A percentile compares a stretch with the other conserved stretches of the same genome.
Evolutionary conservation across 2,329 filamentous ascomycete genomes (phyloP).

Genomic region (Pseudomassariella vexata): DNA sequence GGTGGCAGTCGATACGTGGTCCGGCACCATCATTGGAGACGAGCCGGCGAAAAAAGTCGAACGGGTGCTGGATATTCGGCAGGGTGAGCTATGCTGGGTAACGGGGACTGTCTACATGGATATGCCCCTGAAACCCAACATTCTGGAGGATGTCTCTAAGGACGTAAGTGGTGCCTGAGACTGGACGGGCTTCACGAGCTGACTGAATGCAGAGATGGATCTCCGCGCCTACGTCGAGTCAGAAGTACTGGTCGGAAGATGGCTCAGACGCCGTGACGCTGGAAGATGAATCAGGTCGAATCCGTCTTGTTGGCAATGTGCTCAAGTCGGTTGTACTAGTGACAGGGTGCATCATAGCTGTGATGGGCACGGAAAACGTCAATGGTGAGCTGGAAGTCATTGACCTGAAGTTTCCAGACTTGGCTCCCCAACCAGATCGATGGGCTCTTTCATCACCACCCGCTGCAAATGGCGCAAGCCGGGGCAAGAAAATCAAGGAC

Average conservation of each 20-base stretch:
- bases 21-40: slow-evolving; percentile 68
- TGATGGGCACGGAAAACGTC: slow-evolving; percentile 86
- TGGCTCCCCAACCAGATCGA: slow-evolving; percentile 74
- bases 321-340: slow-evolving; percentile 69
- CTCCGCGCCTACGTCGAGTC: slow-evolving; percentile 67
- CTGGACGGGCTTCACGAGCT: not conserved
- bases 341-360: slow-evolving; percentile 90
- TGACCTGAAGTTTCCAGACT: slow-evolving; percentile 81
- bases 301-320: slow-evolving; percentile 68
- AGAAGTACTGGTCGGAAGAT: slow-evolving; percentile 67
- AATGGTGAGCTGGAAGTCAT: slow-evolving; percentile 91
- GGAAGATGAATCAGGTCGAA: slow-evolving; percentile 89
- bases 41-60: slow-evolving; percentile 74
- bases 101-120: slow-evolving; percentile 95
- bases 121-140: slow-evolving; percentile 91
- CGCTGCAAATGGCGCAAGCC: slow-evolving; percentile 16
- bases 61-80: slow-evolving; percentile 87
- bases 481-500: slow-evolving; percentile 28
- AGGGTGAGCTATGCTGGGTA: slow-evolving; percentile 94
- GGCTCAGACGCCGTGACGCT: slow-evolving; percentile 69
- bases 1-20: slow-evolving; percentile 71
- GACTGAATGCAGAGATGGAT: slow-evolving; percentile 67
- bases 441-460: slow-evolving; percentile 62
- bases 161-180: slow-evolving; percentile 69
- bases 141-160: slow-evolving; percentile 89